Conservation (phyloP, 306 rosid genomes). For the Alnus rubra region DNA sequence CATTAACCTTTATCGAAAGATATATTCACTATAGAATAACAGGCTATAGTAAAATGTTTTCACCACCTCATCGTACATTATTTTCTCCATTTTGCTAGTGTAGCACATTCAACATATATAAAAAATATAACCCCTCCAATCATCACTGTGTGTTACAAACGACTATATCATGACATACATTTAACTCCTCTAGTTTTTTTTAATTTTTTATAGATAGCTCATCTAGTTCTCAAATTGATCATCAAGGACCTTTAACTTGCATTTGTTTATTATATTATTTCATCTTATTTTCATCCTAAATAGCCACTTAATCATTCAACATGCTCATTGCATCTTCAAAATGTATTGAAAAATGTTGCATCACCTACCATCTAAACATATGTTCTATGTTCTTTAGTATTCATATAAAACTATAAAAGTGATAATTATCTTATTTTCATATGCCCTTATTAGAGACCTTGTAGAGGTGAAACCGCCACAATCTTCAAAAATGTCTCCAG, state of each 20-base stretch:
- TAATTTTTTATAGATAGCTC: background rate
- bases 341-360: background rate
- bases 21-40: background rate
- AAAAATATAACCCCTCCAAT: background rate
- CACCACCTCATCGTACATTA: background rate
- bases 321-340: background rate
- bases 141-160: background rate
- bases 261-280: background rate
- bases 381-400: background rate
- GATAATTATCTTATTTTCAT: background rate
- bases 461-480: background rate
- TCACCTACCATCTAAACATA: background rate
- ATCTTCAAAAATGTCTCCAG: background rate
- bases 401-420: background rate
- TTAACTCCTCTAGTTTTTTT: background rate
- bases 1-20: background rate
- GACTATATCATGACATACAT: background rate
- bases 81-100: background rate
- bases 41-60: background rate
- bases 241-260: slow-evolving; percentile 11
- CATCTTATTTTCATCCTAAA: background rate
- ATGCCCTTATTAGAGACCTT: background rate
- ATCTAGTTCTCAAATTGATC: background rate
- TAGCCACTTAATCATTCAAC: background rate
- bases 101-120: background rate